Percentiles rank a stretch among this genome's conserved stretches.
Conservation (phyloP, 345 rosid species). For the Xanthoceras sorbifolium region DNA sequence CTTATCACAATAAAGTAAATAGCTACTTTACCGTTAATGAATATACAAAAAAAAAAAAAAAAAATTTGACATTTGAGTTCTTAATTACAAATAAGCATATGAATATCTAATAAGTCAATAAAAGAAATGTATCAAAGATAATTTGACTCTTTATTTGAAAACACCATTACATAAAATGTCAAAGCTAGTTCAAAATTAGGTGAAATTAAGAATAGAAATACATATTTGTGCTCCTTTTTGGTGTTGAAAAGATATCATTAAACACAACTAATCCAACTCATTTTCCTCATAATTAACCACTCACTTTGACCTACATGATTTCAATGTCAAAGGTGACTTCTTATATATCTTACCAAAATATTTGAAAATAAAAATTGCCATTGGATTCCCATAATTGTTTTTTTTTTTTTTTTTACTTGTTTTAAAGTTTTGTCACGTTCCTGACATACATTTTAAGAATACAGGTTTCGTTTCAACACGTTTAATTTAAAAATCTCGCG, state of each 20-base stretch:
- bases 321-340: slow-evolving; percentile 8
- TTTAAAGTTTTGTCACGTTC: too few species aligned
- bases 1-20: too few species aligned
- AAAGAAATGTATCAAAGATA: background rate
- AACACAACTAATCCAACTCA: background rate
- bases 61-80: too few species aligned
- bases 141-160: background rate
- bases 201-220: background rate
- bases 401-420: too few species aligned
- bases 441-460: too few species aligned
- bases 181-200: slow-evolving; percentile 6
- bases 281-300: background rate
- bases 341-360: background rate
- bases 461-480: too few species aligned
- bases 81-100: too few species aligned
- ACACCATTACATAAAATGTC: background rate
- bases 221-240: background rate
- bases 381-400: background rate
- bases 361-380: background rate
- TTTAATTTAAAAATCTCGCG: too few species aligned
- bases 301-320: background rate
- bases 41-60: too few species aligned
- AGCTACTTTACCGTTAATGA: too few species aligned
- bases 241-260: background rate
- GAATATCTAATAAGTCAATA: background rate